These are phyloP conservation scores for Trifolium fragiferum DNA, from an alignment of 306 rosid species.

Conservation along the genomic window DNA sequence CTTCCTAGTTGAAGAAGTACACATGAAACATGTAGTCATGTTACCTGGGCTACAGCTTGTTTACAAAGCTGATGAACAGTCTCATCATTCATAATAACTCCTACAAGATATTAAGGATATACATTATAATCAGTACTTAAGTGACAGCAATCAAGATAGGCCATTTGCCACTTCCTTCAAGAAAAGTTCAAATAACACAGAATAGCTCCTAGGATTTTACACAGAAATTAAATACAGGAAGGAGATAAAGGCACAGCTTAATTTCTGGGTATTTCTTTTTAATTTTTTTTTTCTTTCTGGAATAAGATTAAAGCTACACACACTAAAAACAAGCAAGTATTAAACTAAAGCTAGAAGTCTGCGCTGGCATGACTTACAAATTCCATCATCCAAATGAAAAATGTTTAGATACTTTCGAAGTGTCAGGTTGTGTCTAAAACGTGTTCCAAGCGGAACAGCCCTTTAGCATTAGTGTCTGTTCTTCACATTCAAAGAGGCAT, in stretches of 20 bases:
- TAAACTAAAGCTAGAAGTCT: slow-evolving; percentile 16
- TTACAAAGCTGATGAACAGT: slow-evolving; percentile 91
- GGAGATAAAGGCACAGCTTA: slow-evolving; percentile 27
- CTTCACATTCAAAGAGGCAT: slow-evolving; percentile 16
- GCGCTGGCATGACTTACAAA: slow-evolving; percentile 4
- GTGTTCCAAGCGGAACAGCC: slow-evolving; percentile 10
- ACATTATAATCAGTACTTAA: slow-evolving; percentile 38
- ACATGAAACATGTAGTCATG: slow-evolving; percentile 31
- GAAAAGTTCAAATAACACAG: slow-evolving; percentile 22
- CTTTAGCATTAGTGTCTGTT: not conserved
- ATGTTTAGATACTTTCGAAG: slow-evolving; percentile 14
- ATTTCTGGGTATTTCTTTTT: not conserved
- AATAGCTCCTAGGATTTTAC: slow-evolving; percentile 21
- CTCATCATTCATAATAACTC: slow-evolving; percentile 96
- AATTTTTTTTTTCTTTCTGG: slow-evolving; percentile 3
- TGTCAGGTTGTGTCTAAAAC: slow-evolving; percentile 10
- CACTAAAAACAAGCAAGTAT: not conserved
- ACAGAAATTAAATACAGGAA: slow-evolving; percentile 14
- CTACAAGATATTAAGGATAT: slow-evolving; percentile 55
- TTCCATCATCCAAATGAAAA: slow-evolving; percentile 21
- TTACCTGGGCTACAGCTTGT: slow-evolving; percentile 98
- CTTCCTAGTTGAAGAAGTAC: slow-evolving; percentile 13
- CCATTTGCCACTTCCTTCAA: slow-evolving; percentile 35
- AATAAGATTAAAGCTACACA: slow-evolving; percentile 11
- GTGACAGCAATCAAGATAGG: slow-evolving; percentile 24